Base-by-base conservation (phyloP, 768 basidiomycete genomes). In the Lepiota venenata region DNA sequence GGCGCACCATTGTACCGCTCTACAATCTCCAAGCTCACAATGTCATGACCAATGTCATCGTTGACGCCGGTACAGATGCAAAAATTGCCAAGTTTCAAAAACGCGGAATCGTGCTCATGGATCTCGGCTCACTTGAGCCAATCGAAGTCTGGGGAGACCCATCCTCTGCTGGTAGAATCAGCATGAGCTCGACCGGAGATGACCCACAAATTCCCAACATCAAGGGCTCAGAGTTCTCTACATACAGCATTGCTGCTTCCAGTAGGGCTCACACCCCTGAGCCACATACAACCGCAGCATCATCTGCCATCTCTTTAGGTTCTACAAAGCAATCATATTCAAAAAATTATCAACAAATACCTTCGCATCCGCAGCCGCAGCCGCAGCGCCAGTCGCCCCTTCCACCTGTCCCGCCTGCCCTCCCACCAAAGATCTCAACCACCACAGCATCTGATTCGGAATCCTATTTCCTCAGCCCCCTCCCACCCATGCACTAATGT, bases 11-110 rank as follows among this genome's bases (percentile, higher is more conserved):
- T 63, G 84, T 93, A 52, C 91, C 92, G 0, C 73, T 94, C 2
- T 92, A 93, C 70, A 93, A 93, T 63, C 78, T 95, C 18, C 86
- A 88, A 56, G 91, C 91, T 0, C 92, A 95, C 67, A 88, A 91
- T 58, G 88, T 94, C 47, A 78, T 93, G 77, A 85, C 90, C 11
- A 94, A 93, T 61, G 82, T 84, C 35, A 85, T 94, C 52, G 80
- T 91, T 25, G 92, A 94, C 63, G 92, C 92, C 0, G 92, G 92
- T 38, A 93, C 91, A 0, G 91, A 93, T 55, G 87, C 88, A 18
- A 89, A 88, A 69, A 84, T 93, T 36, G 89, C 91, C 3, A 86
- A 81, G 58, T 93, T 91, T 63, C 73, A 76, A 51, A 84, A 79
- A 59, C 78, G 86, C 3, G 87, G 88, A 1, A 70, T 92, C 29